Base-by-base conservation (phyloP, 148 eudicot genomes). In the Rhododendron henanense region DNA sequence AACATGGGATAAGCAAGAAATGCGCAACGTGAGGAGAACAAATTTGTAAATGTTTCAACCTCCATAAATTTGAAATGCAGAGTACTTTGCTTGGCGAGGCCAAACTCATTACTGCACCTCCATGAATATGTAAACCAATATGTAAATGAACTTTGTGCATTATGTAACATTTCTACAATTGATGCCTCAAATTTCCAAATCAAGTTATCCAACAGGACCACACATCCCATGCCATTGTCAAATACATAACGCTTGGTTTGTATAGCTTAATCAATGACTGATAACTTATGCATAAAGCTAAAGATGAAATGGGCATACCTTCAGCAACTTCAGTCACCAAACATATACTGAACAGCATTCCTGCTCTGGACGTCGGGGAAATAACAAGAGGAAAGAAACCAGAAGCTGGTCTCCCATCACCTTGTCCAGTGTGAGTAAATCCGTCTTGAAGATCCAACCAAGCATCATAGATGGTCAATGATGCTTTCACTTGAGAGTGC, bases 391-490 rank as follows among this genome's bases (percentile, higher is more conserved):
- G 99, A 85, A 97, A 97, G 90, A 93, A 93, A 83, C 90, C 92
- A 37, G 98, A 93, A 78, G 90, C 83, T 86, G 99, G 99, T 86
- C 98, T 90, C 57, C 96, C 94, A 89, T 90, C 91, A 83, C 90
- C 90, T 89, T 89, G 87, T 88, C 89, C 92, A 85, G 98, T 85
- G 87, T 97, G 99, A 87, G 92, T 87, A 90, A 97, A 97, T 85
- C 99, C 99, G 86, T 93, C 94, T 93, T 95, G 99, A 89, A 97
- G 98, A 91, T 95, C 95, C 85, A 97, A 90, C 99, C 98, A 95
- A 83, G 98, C 96, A 90, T 97, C 99, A 83, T 92, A 86, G 87
- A 97, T 93, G 81, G 94, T 90, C 92, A 95, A 88, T 81, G 94
- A 88, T 76, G 98, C 95, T 87, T 94, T 95, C 57, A 95, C 99